Base-by-base conservation (phyloP, 2,329 filamentous ascomycete genomes). In the Microdochium trichocladiopsis region DNA sequence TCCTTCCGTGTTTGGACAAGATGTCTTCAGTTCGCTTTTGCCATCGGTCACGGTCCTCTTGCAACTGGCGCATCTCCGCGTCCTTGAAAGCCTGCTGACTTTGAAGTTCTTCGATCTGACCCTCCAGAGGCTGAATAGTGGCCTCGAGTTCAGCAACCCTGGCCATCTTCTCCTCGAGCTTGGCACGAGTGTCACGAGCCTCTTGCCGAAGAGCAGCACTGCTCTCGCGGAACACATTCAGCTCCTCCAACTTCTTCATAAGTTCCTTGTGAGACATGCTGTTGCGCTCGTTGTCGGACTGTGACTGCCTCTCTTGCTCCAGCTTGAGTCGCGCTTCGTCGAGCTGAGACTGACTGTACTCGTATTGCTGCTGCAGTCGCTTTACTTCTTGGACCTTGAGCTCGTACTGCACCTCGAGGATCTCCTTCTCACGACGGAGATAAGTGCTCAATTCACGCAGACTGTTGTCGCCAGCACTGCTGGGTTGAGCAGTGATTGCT, bases 21-120 rank as follows among this genome's bases (percentile, higher is more conserved):
- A 99, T 96, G 60, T 95, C 90, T 65, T 97, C 91, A 1, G 91
- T 95, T 23, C 94, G 87, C 75, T 96, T 93, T 70, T 96, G 91
- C 89, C 93, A 96, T 53, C 90, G 83, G 65, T 97, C 93, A 16
- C 94, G 86, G 65, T 97, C 93, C 61, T 94, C 88, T 58, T 95
- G 88, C 10, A 97, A 78, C 57, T 96, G 80, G 62, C 88, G 90
- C 64, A 96, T 82, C 65, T 97, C 93, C 12, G 90, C 90, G 58
- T 95, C 87, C 61, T 92, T 87, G 58, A 87, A 88, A 55, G 87
- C 83, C 56, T 90, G 79, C 56, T 93, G 83, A 54, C 87, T 90
- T 65, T 95, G 89, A 14, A 97, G 76, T 62, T 95, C 91, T 11
- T 84, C 79, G 43, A 96, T 85, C 56, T 84, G 87, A 51, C 83